Evolutionary conservation across 495 filamentous ascomycete genomes (phyloP).

Genomic region (Durotheca rogersii): DNA sequence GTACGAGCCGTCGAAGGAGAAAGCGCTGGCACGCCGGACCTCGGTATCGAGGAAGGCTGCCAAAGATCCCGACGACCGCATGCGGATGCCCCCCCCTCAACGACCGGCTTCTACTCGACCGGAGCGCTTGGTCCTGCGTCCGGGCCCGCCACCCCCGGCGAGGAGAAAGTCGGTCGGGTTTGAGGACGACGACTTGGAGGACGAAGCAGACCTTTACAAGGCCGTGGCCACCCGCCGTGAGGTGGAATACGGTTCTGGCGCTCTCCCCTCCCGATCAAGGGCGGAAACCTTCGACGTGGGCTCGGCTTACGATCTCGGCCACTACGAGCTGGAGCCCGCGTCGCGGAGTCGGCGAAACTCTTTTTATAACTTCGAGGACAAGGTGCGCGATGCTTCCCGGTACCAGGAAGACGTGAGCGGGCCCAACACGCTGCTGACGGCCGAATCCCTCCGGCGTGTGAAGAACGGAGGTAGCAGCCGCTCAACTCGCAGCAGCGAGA

Average conservation of each 20-base stretch:
- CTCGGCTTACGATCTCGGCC: constrained; percentile 23
- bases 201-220: constrained; percentile 36
- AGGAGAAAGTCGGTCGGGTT: constrained; percentile 39
- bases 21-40: constrained; percentile 37
- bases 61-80: constrained; percentile 41
- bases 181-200: constrained; percentile 38
- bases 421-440: constrained; percentile 47
- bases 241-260: constrained; percentile 35
- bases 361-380: constrained; percentile 49
- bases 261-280: constrained; percentile 24
- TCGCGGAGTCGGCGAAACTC: constrained; percentile 33
- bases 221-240: constrained; percentile 31
- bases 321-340: constrained; percentile 27
- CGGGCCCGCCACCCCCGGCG: constrained; percentile 32
- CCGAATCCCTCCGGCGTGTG: constrained; percentile 49
- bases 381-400: constrained; percentile 44
- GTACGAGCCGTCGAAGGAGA: constrained; percentile 31
- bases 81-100: constrained; percentile 44
- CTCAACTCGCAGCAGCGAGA: constrained; percentile 53
- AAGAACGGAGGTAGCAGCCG: constrained; percentile 50
- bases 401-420: constrained; percentile 54
- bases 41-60: constrained; percentile 41
- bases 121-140: constrained; percentile 38
- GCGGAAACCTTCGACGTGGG: constrained; percentile 32
- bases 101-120: constrained; percentile 44